Percentiles rank a stretch among this genome's conserved stretches.
Conservation (phyloP, 164 flowering plant species). For the Pachysandra terminalis region DNA sequence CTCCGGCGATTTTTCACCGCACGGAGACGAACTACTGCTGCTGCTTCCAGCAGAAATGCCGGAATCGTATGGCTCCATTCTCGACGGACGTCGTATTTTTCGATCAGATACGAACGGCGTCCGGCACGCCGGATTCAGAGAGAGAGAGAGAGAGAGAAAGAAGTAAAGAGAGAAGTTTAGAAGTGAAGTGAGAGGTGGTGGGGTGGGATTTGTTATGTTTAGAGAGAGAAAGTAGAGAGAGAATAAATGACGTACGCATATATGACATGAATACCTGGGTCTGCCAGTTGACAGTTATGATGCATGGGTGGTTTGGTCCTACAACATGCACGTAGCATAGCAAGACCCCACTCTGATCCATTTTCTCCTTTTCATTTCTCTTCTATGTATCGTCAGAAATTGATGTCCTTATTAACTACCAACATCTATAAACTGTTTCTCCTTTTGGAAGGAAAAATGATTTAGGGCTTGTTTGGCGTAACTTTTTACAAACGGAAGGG, state of each 20-base stretch:
- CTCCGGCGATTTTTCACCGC: slow-evolving; percentile 19
- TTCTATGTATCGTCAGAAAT: too few relatives aligned
- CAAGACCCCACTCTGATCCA: slow-evolving; percentile 1
- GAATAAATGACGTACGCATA: background rate
- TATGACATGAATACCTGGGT: slow-evolving; percentile 3
- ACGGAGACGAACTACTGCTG: slow-evolving; percentile 28
- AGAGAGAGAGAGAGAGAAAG: too few relatives aligned
- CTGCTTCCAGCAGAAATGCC: slow-evolving; percentile 19
- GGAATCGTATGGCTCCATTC: slow-evolving; percentile 31
- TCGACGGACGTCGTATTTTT: too few relatives aligned
- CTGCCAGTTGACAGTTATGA: slow-evolving; percentile 13
- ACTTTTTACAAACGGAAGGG: too few relatives aligned
- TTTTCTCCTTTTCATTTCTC: too few relatives aligned
- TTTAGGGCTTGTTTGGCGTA: too few relatives aligned
- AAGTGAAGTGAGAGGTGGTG: background rate
- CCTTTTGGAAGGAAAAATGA: too few relatives aligned
- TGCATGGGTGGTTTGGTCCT: slow-evolving; percentile 15
- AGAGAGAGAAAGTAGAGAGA: too few relatives aligned
- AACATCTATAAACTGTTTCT: too few relatives aligned
- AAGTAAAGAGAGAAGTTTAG: too few relatives aligned
- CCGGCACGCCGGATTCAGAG: background rate
- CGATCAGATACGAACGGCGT: background rate
- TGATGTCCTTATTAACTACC: too few relatives aligned
- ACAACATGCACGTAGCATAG: slow-evolving; percentile 16
- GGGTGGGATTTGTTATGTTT: too few relatives aligned